Conservation (phyloP, 257 asterid genomes). For the Asclepias syriaca region DNA sequence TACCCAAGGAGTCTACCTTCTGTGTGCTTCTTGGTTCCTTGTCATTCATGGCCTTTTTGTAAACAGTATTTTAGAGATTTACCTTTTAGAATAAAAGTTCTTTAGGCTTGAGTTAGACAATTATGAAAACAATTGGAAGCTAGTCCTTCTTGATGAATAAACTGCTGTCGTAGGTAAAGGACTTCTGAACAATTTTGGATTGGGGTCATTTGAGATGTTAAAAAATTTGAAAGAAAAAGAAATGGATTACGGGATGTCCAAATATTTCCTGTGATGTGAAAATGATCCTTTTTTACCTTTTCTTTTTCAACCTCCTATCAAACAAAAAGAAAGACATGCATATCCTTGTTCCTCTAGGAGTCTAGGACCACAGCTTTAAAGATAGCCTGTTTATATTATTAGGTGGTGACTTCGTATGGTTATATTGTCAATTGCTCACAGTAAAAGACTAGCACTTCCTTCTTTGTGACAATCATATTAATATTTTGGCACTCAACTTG, state of each 20-base stretch:
- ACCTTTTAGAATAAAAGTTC: background rate
- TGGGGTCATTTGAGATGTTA: background rate
- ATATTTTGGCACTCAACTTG: background rate
- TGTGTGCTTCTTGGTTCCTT: constrained; percentile 13
- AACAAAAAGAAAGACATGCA: background rate
- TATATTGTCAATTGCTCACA: background rate
- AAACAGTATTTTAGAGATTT: background rate
- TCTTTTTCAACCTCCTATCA: background rate
- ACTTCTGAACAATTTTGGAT: background rate
- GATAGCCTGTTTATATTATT: background rate
- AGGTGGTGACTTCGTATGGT: background rate
- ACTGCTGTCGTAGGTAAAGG: background rate
- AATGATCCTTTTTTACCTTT: background rate
- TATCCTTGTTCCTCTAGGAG: no score
- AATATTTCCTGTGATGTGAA: background rate
- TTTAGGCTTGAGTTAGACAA: background rate
- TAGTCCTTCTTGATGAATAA: background rate
- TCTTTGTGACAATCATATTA: background rate
- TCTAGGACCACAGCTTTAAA: background rate
- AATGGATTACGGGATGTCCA: background rate
- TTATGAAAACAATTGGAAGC: background rate
- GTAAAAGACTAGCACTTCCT: background rate
- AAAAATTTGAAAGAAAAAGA: background rate
- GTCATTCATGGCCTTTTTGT: background rate
- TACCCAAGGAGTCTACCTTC: constrained; percentile 7